Evolutionary conservation across 352 stramenopile genomes (phyloP).

Genomic region (Pythium phragmitis): DNA sequence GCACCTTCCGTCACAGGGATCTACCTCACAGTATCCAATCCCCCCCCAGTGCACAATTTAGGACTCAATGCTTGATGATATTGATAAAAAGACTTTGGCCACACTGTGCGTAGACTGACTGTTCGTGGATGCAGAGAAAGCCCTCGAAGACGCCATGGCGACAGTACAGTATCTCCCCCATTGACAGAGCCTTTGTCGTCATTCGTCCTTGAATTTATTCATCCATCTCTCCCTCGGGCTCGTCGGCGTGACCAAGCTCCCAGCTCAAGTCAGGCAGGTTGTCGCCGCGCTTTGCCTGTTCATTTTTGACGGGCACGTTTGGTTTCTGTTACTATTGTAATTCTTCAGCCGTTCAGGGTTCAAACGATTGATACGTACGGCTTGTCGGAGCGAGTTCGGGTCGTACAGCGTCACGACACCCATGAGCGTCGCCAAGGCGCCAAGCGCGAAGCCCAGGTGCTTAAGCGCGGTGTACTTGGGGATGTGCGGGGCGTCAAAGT

Average conservation of each 20-base stretch:
- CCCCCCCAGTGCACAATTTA: background rate
- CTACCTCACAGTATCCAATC: too few species aligned
- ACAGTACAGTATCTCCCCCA: background rate
- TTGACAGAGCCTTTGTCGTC: background rate
- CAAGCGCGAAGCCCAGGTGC: constrained; percentile 59
- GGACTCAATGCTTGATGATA: constrained; percentile 21
- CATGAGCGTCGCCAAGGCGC: constrained; percentile 68
- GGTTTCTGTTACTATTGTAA: background rate
- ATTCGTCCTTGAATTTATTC: constrained; percentile 42
- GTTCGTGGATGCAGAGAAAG: background rate
- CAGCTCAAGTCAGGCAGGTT: constrained; percentile 77
- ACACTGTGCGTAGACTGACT: background rate
- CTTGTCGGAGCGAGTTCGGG: constrained; percentile 76
- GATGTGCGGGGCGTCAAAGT: constrained; percentile 87
- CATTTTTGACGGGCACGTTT: background rate
- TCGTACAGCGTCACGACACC: constrained; percentile 79
- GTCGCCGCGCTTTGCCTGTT: constrained; percentile 70
- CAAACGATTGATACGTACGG: constrained; percentile 40
- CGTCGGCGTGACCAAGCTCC: constrained; percentile 71
- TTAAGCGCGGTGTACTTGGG: constrained; percentile 72
- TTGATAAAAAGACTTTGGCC: background rate
- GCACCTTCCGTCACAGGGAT: too few species aligned
- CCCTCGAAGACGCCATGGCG: background rate
- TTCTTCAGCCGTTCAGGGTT: background rate
- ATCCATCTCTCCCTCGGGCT: constrained; percentile 83